Conservation (phyloP, 768 basidiomycete genomes). For the Russula brevipes region DNA sequence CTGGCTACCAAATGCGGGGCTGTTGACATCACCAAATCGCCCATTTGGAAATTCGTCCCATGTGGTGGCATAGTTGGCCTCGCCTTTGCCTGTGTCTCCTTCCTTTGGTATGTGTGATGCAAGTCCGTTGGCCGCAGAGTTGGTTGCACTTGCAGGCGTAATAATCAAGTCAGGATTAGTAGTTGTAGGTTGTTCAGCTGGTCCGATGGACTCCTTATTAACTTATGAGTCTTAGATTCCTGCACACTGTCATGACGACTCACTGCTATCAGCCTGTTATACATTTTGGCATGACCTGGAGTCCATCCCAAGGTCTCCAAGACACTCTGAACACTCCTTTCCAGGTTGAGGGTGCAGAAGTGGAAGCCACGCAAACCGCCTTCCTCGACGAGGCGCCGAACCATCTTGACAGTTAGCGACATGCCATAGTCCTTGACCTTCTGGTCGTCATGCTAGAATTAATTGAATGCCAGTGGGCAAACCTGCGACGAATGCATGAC, state of each 20-base stretch:
- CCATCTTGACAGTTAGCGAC: conserved; percentile 74
- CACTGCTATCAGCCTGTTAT: conserved; percentile 71
- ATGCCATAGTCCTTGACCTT: conserved; percentile 95
- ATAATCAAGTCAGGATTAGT: conserved; percentile 44
- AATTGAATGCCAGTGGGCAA: neutral
- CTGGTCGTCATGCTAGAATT: conserved; percentile 78
- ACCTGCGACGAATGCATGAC: neutral
- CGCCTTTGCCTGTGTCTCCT: conserved; percentile 60
- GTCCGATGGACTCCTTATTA: conserved; percentile 31
- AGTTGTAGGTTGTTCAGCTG: conserved; percentile 26
- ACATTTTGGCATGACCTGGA: conserved; percentile 31
- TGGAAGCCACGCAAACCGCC: conserved; percentile 73
- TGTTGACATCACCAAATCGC: conserved; percentile 95
- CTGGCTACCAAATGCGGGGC: conserved; percentile 86
- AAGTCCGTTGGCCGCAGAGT: conserved; percentile 54
- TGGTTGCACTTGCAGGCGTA: conserved; percentile 60
- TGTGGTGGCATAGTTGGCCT: conserved; percentile 67
- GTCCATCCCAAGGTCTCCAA: conserved; percentile 78
- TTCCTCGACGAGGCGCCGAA: conserved; percentile 50
- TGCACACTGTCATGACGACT: conserved; percentile 8
- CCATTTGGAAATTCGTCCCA: conserved; percentile 99
- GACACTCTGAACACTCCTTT: conserved; percentile 87
- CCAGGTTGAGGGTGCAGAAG: conserved; percentile 95
- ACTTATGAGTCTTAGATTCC: neutral
- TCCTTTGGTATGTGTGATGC: conserved; percentile 45